Evolutionary conservation across 1,284 basidiomycete genomes (phyloP), one percentile per base, ranked within the genome.

Genomic region (Ceratobasidium sp.): DNA sequence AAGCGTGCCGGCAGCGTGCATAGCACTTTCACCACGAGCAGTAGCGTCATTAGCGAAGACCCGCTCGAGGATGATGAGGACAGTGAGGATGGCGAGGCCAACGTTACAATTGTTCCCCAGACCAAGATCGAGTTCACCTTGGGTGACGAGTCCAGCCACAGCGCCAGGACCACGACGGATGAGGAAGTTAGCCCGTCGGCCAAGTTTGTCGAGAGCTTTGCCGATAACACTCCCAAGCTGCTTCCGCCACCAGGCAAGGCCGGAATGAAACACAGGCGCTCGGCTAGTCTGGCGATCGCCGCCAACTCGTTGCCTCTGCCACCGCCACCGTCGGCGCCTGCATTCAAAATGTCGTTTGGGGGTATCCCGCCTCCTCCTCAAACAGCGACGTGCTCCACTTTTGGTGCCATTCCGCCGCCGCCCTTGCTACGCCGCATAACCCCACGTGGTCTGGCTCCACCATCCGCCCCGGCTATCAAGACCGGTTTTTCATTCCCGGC

Each of bases 11-110:
- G 85, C 1, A 92, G 90, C 17, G 81, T 87, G 57, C 86, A 88
- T 17, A 92, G 90, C 75, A 86, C 84, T 73, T 79, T 80, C 72
- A 90, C 88, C 0, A 82, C 78, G 50, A 71, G 71, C 31, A 72
- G 70, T 72, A 92, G 89, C 75, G 80, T 90, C 40, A 77, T 91
- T 52, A 92, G 89, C 73, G 91, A 92, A 75, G 90, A 65, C 25
- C 62, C 62, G 6, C 54, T 69, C 20, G 69, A 70, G 40, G 65
- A 68, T 6, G 69, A 62, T 25, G 69, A 70, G 34, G 70, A 65
- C 22, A 50, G 47, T 47, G 69, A 69, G 49, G 56, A 64, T 38
- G 69, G 43, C 22, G 60, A 64, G 34, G 52, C 60, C 31, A 55
- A 62, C 50, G 53, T 42, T 13, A 65, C 62, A 1, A 34, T 53